Base-by-base conservation (phyloP, 78 protist genomes). In the Thecamonas trahens region DNA sequence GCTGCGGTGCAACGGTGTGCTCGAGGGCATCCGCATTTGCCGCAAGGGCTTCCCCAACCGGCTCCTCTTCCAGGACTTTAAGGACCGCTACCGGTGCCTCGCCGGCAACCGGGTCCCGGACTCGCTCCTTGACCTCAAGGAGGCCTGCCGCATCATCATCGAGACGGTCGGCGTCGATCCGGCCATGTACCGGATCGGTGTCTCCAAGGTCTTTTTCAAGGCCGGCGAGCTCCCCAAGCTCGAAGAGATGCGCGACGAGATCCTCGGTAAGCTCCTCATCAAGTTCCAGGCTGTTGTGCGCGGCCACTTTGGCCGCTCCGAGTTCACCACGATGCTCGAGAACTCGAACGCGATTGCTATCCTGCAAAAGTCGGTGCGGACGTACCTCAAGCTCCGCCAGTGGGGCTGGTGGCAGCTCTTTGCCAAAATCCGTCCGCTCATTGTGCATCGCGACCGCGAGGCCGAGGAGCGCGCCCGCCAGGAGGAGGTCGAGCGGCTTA, bases 1-100 rank as follows among this genome's bases (percentile, higher is more conserved):
- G 72, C 67, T 94, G 52, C 78, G 85, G 53, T 88, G 87, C 82
- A 76, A 77, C 49, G 98, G 98, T 45, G 86, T 94, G 67, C 76
- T 90, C 66, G 96, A 89, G 65, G 59, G 67, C 24, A 71, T 54
- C 68, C 29, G 42, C 34, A 71, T 71, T 45, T 50, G 76, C 11
- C 31, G 37, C 42, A 31, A 20, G 7, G 76, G 76, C 54, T 71
- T n/a, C n/a, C 28, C 55, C 7, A 3, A 20, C 29, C 7, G 55
- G 13, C 55, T 24, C 24, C 13, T 20, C 55, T 49, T 49, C 17
- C 28, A 6, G 17, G 55, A 49, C 55, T 49, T 49, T 49, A n/a
- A n/a, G n/a, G n/a, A n/a, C n/a, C n/a, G n/a, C n/a, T n/a, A n/a
- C n/a, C n/a, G n/a, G n/a, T n/a, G n/a, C n/a, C n/a, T n/a, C n/a